Conservation (phyloP, 163 green algal genomes). For the Trebouxia gelatinosa region DNA sequence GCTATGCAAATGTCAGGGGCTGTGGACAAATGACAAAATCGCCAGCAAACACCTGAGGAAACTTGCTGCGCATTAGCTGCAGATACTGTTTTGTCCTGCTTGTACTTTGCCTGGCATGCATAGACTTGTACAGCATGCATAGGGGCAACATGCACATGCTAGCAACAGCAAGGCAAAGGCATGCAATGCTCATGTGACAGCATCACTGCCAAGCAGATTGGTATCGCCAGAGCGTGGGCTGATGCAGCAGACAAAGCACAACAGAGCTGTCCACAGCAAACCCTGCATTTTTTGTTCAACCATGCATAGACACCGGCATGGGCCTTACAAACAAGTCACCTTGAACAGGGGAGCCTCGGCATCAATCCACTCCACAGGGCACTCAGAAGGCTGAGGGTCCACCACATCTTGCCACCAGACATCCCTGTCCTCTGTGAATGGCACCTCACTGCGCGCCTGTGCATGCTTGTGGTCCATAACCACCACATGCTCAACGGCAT, state of each 20-base stretch:
- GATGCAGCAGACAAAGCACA: not conserved
- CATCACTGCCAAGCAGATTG: not conserved
- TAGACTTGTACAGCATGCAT: no score
- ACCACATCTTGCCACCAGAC: conserved; percentile 55
- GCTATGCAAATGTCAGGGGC: no score
- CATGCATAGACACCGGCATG: no score
- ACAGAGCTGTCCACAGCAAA: no score
- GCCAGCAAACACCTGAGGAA: no score
- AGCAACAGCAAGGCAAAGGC: not conserved
- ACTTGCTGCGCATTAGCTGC: no score
- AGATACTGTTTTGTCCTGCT: no score
- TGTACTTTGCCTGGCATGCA: no score
- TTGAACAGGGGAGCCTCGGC: conserved; percentile 59
- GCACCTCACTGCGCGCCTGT: conserved; percentile 26
- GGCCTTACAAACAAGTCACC: no score
- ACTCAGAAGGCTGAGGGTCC: conserved; percentile 43
- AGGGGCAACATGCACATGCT: no score
- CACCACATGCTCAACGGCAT: conserved; percentile 28
- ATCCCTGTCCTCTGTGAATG: conserved; percentile 43
- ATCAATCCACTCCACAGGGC: conserved; percentile 60
- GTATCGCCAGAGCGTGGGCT: not conserved
- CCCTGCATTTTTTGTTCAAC: no score
- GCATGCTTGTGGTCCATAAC: conserved; percentile 44
- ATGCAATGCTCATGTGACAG: not conserved
- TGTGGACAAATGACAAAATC: no score